These are phyloP conservation scores for Leccinum fibrillosum DNA, from an alignment of 768 basidiomycete species.

Conservation along the genomic window DNA sequence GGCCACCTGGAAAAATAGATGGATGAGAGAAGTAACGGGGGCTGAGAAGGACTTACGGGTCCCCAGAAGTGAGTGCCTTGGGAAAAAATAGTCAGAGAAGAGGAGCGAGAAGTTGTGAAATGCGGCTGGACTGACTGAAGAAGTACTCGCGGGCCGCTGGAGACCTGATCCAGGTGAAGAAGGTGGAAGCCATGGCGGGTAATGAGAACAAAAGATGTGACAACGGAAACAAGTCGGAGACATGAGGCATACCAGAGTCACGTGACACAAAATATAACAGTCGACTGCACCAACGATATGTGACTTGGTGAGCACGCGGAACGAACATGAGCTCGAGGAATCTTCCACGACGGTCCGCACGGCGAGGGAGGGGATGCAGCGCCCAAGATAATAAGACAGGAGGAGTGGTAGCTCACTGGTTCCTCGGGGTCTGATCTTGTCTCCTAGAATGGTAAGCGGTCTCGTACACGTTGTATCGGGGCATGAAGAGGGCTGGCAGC, in stretches of 20 bases:
- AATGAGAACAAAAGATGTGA: not conserved
- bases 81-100: constrained; percentile 16
- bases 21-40: constrained; percentile 1
- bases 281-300: not conserved
- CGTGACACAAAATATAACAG: constrained; percentile 2
- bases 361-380: not conserved
- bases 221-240: not conserved
- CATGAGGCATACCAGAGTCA: constrained; percentile 2
- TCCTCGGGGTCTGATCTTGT: not conserved
- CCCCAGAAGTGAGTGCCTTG: constrained; percentile 98
- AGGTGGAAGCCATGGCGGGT: constrained; percentile 70
- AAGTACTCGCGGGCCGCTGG: constrained; percentile 93
- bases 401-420: not conserved
- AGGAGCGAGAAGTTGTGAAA: not conserved
- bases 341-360: not conserved
- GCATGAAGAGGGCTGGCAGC: constrained; percentile 11
- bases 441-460: constrained; percentile 34
- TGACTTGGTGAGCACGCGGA: not conserved
- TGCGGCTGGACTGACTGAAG: constrained; percentile 66
- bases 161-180: constrained; percentile 86
- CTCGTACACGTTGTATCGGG: constrained; percentile 25
- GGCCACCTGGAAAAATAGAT: constrained; percentile 61
- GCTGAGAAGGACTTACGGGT: constrained; percentile 58
- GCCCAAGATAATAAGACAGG: not conserved
- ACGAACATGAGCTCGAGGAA: not conserved